Percentiles rank a stretch among this genome's conserved stretches.
phyloP scores from a whole-genome alignment of 2,329 filamentous ascomycete species.

The Sclerotinia trifoliorum region DNA sequence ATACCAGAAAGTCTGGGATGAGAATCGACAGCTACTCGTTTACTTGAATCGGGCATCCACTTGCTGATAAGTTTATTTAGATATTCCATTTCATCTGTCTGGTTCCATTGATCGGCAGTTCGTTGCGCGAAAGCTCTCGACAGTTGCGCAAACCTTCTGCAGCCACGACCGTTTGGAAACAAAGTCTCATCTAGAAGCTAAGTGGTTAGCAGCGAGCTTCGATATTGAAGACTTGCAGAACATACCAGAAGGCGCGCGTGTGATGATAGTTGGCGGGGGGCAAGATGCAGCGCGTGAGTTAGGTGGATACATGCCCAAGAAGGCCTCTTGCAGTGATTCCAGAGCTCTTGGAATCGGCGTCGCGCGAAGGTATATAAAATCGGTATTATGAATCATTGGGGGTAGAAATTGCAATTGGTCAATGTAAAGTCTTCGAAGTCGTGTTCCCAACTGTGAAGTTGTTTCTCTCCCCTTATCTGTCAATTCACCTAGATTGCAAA shows the following conservation, averaged over 20 bases:
- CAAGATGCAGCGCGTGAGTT: conserved; percentile 51
- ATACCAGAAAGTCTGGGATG: conserved; percentile 83
- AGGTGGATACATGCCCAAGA: conserved; percentile 71
- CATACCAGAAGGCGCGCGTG: conserved; percentile 51
- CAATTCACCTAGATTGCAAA: conserved; percentile 78
- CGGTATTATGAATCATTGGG: conserved; percentile 50
- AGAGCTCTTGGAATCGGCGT: conserved; percentile 74
- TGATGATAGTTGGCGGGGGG: conserved; percentile 63
- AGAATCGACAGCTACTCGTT: conserved; percentile 75
- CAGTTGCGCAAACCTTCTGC: conserved; percentile 69
- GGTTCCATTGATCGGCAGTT: conserved; percentile 71
- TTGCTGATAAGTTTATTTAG: conserved; percentile 74
- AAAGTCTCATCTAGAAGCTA: conserved; percentile 64
- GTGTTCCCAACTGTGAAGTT: conserved; percentile 65
- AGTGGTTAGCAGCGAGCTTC: conserved; percentile 3
- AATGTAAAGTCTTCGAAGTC: conserved; percentile 70
- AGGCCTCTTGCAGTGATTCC: conserved; percentile 73
- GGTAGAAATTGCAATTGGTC: conserved; percentile 74
- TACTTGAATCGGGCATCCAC: conserved; percentile 75
- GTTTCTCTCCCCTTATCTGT: conserved; percentile 73
- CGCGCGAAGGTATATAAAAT: conserved; percentile 69
- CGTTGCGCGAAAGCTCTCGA: conserved; percentile 69
- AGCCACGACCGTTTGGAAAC: conserved; percentile 74
- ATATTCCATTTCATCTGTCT: conserved; percentile 77
- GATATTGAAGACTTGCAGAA: neutral